Base-by-base conservation (phyloP, 139 green algal genomes). In the Pseudopediastrum boryanum region DNA sequence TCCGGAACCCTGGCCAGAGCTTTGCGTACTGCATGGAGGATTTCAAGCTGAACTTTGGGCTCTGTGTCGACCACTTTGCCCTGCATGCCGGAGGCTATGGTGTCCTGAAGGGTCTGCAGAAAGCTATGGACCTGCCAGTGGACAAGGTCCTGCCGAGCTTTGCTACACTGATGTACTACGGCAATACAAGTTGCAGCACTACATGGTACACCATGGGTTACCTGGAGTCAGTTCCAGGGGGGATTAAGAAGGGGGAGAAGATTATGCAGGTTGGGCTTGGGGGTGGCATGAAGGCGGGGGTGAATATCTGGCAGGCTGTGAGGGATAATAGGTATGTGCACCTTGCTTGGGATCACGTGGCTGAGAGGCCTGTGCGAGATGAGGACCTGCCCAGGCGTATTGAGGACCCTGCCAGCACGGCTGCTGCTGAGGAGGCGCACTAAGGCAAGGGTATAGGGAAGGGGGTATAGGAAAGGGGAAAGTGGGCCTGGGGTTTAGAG, bases 231-330 rank as follows among this genome's bases (percentile, higher is more conserved):
- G 77, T 61, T 62, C n/a, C n/a, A n/a, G 77, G 58, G 41, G 43
- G 52, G 35, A 56, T 83, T 58, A 78, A 72, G 54, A 31, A 58
- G 54, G 77, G 77, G 35, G 21, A 83, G 48, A 16, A 19, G 16
- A 58, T 58, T 19, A 58, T 58, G 48, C 48, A 79, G 72, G 29
- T 91, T 21, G 86, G 86, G 19, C 81, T 89, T 54, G 86, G 86
- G n/a, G 86, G 86, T n/a, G 86, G 86, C 62, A 87, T 88, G 72
- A 91, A 80, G 75, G 83, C 73, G n/a, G 86, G 83, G 38, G 62
- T 80, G 44, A 88, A 88, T 59, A 73, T 88, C 41, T 91, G 86
- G 86, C 44, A 56, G 1, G 81, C 86, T 29, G 61, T 91, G 79
- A 46, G 77, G 2, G 58, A 88, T 70, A 78, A 69, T 46, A 43